Evolutionary conservation across 2,329 filamentous ascomycete genomes (phyloP).

Genomic region (Teratosphaeria pseudoeucalypti): DNA sequence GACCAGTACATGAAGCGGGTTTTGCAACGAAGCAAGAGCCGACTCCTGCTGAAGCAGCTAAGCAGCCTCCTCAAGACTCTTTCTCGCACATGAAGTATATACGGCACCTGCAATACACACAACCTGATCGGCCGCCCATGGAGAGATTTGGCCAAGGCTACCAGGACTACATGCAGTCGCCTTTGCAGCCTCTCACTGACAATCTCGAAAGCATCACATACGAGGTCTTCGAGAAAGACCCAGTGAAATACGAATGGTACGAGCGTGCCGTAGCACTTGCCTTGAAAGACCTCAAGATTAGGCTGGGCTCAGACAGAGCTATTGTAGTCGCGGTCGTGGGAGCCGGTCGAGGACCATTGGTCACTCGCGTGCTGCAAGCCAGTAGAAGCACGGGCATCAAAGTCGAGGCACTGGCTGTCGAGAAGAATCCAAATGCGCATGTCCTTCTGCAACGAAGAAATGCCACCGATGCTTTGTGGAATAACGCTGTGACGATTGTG

Average conservation of each 20-base stretch:
- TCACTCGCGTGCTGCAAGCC: slow-evolving; percentile 75
- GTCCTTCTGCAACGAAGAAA: slow-evolving; percentile 87
- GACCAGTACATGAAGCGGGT: slow-evolving; percentile 29
- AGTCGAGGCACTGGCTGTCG: slow-evolving; percentile 82
- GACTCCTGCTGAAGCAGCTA: slow-evolving; percentile 56
- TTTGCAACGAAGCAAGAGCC: slow-evolving; percentile 34
- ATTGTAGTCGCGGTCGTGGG: slow-evolving; percentile 88
- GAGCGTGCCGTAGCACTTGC: slow-evolving; percentile 74
- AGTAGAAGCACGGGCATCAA: slow-evolving; percentile 64
- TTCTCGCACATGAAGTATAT: slow-evolving; percentile 69
- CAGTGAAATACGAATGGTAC: slow-evolving; percentile 96
- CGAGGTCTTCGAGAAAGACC: slow-evolving; percentile 96
- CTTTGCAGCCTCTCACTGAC: slow-evolving; percentile 86
- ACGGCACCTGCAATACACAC: slow-evolving; percentile 70
- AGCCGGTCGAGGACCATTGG: slow-evolving; percentile 82
- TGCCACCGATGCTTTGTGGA: slow-evolving; percentile 58
- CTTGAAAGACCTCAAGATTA: slow-evolving; percentile 69
- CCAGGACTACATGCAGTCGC: slow-evolving; percentile 93
- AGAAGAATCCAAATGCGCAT: slow-evolving; percentile 97
- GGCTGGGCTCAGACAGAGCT: slow-evolving; percentile 55
- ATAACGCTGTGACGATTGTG: slow-evolving; percentile 68
- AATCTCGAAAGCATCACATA: slow-evolving; percentile 97
- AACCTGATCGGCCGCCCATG: slow-evolving; percentile 54
- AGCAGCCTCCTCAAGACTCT: slow-evolving; percentile 30
- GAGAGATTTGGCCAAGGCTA: slow-evolving; percentile 61